phyloP scores from a whole-genome alignment of 192 early-diverging fungal species.

The Chytriomyces sp. region DNA sequence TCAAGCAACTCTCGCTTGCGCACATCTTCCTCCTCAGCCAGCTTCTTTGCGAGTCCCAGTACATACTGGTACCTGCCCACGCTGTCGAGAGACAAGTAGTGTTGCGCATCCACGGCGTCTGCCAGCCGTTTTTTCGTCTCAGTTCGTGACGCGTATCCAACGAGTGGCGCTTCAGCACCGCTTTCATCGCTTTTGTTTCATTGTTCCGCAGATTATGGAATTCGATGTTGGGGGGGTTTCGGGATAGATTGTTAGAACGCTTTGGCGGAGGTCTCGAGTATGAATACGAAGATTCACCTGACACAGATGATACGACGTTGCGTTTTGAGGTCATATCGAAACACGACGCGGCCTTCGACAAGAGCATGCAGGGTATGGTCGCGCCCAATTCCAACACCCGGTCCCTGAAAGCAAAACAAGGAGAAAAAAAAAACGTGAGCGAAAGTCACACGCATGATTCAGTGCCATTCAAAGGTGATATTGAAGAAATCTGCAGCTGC shows the following conservation, averaged over 20 bases:
- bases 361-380: slow-evolving; percentile 57
- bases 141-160: slow-evolving; percentile 30
- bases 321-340: slow-evolving; percentile 52
- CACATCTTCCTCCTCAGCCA: slow-evolving; percentile 40
- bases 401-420: slow-evolving; percentile 20
- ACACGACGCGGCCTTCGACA: slow-evolving; percentile 44
- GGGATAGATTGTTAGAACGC: not conserved
- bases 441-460: not conserved
- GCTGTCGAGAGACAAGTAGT: slow-evolving; percentile 46
- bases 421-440: not conserved
- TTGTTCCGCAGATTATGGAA: slow-evolving; percentile 2
- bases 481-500: not conserved
- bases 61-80: slow-evolving; percentile 45
- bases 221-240: slow-evolving; percentile 10
- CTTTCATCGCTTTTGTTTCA: slow-evolving; percentile 6
- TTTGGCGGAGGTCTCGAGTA: not conserved
- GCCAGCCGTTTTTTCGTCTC: slow-evolving; percentile 52
- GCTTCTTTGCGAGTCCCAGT: slow-evolving; percentile 41
- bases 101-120: slow-evolving; percentile 44
- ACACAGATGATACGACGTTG: slow-evolving; percentile 45
- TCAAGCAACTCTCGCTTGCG: slow-evolving; percentile 24
- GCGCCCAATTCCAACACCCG: slow-evolving; percentile 50
- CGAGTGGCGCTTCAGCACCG: slow-evolving; percentile 23
- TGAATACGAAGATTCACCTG: slow-evolving; percentile 34
- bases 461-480: not conserved